Conservation (phyloP, 495 filamentous ascomycete species). For the Neohortaea acidophila region DNA sequence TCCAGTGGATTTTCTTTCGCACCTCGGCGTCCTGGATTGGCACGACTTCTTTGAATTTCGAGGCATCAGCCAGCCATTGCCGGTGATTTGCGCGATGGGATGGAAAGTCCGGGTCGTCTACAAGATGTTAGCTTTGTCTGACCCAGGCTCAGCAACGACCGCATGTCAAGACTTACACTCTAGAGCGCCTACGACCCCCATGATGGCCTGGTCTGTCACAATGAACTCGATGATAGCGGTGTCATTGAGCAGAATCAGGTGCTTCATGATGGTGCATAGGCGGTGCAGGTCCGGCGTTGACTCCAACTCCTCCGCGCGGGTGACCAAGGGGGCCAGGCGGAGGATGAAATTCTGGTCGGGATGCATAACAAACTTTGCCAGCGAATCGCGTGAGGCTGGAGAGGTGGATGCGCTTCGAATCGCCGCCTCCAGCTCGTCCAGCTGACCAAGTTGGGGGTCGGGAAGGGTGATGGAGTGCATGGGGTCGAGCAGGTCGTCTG, state of each 20-base stretch:
- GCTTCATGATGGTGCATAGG: conserved; percentile 97
- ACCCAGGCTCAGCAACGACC: not conserved
- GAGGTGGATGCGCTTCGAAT: conserved; percentile 64
- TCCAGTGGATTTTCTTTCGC: conserved; percentile 83
- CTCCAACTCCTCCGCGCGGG: conserved; percentile 79
- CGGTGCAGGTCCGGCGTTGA: conserved; percentile 71
- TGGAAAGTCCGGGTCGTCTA: conserved; percentile 95
- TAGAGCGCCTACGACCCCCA: conserved; percentile 88
- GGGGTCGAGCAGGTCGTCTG: conserved; percentile 66
- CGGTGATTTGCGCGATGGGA: conserved; percentile 95
- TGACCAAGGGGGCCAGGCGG: conserved; percentile 73
- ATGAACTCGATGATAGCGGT: conserved; percentile 83
- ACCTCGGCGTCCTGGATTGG: conserved; percentile 68
- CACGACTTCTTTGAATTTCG: conserved; percentile 91
- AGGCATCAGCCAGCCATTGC: conserved; percentile 75
- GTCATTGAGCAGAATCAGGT: conserved; percentile 84
- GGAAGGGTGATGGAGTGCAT: conserved; percentile 60
- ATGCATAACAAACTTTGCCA: conserved; percentile 69
- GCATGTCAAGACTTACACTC: conserved; percentile 47
- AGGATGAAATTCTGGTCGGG: conserved; percentile 62
- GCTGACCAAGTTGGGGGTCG: conserved; percentile 57
- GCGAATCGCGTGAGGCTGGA: conserved; percentile 64
- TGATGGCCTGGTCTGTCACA: conserved; percentile 73
- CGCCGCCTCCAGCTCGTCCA: conserved; percentile 65
- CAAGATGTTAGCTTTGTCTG: conserved; percentile 8